Base-by-base conservation (phyloP, 805 yeast genomes). In the Hyphopichia homilentoma region DNA sequence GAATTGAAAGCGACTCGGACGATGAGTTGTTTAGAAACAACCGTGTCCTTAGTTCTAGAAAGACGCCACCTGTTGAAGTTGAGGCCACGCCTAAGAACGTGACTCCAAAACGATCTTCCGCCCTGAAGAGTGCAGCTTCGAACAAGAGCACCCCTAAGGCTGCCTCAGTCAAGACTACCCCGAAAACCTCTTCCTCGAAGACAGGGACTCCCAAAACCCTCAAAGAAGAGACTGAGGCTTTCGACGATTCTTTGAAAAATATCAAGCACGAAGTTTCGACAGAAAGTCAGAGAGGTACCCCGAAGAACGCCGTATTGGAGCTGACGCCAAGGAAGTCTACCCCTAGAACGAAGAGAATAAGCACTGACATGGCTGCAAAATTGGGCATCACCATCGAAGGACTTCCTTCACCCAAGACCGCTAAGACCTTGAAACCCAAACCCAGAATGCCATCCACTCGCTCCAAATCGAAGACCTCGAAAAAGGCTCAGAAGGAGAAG, bases 351-450 rank as follows among this genome's bases (percentile, higher is more conserved):
- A 12, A 15, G 54, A 20, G 11, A 20, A 20, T 20, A 8, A 11
- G 61, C 13, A 32, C 50, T 2, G 59, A 50, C 6, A 58, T 68
- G 36, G 69, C 70, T 2, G 48, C 65, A 16, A 58, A 59, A 22
- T 45, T 66, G 31, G 55, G 63, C 4, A 44, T 57, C 11, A 43
- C 44, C 5, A 40, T 47, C 19, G 47, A 39, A 42, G 55, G 49
- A 7, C 41, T 34, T 25, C 39, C 24, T 23, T 48, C 47, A 2
- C 53, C 55, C 11, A 19, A 12, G 27, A 27, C 22, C 11, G 9
- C 22, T 20, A 11, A 8, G 7, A 20, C 9, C 11, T 20, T 20
- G 22, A 20, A 20, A 11, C 22, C 22, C 7, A 20, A 20, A 20
- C 22, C 22, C 7, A 20, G 22, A 20, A n/a, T n/a, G n/a, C n/a